Evolutionary conservation across 768 basidiomycete species (phyloP).

Genomic region (Boletus rufocinnamomeus): DNA sequence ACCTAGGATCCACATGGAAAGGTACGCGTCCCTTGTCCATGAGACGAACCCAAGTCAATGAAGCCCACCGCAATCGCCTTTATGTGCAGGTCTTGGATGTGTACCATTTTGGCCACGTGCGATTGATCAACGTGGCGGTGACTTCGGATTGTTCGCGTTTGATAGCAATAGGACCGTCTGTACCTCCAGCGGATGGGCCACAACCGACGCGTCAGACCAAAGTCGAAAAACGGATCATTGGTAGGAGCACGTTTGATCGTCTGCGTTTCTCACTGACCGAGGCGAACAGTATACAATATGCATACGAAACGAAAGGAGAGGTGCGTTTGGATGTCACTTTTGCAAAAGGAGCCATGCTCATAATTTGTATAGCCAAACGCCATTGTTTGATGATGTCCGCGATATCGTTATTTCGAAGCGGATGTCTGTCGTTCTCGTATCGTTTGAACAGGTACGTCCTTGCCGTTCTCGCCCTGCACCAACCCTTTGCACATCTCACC

Average conservation of each 20-base stretch:
- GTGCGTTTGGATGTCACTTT: slow-evolving; percentile 30
- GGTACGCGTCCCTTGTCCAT: slow-evolving; percentile 18
- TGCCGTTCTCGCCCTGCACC: not conserved
- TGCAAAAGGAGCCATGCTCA: not conserved
- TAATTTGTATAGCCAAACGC: slow-evolving; percentile 43
- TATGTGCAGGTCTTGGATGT: slow-evolving; percentile 38
- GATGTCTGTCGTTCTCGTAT: slow-evolving; percentile 45
- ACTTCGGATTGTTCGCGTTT: slow-evolving; percentile 47
- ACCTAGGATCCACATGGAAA: slow-evolving; percentile 45
- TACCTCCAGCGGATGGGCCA: slow-evolving; percentile 41
- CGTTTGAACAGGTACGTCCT: slow-evolving; percentile 29
- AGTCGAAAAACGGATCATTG: slow-evolving; percentile 54
- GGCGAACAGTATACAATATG: slow-evolving; percentile 48
- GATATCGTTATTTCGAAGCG: slow-evolving; percentile 49
- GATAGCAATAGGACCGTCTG: slow-evolving; percentile 48
- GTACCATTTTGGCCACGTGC: slow-evolving; percentile 45
- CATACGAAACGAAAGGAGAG: slow-evolving; percentile 46
- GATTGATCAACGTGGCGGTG: slow-evolving; percentile 51
- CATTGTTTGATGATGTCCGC: slow-evolving; percentile 53
- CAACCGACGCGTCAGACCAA: slow-evolving; percentile 48
- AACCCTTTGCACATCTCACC: not conserved
- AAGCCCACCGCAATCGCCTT: not conserved
- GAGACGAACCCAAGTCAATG: not conserved
- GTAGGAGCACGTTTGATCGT: slow-evolving; percentile 29
- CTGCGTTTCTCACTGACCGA: slow-evolving; percentile 3